phyloP scores from a whole-genome alignment of 2,329 filamentous ascomycete species.

The Ciborinia camelliae region DNA sequence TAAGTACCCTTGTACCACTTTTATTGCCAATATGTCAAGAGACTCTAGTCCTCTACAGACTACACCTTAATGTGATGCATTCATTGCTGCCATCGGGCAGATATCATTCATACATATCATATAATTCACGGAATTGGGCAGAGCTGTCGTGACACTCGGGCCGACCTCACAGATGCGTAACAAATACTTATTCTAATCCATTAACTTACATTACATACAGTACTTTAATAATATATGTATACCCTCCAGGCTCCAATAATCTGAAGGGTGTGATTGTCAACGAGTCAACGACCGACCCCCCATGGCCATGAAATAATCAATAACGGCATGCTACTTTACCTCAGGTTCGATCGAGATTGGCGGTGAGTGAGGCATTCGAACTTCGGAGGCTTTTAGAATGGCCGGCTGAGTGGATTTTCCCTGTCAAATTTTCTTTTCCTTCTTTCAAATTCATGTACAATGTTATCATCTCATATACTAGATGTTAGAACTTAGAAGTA shows the following conservation, averaged over 20 bases:
- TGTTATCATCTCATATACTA: slow-evolving; percentile 1
- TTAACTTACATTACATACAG: background rate
- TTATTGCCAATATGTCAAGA: slow-evolving; percentile 4
- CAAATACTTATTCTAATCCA: background rate
- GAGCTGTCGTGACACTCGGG: slow-evolving; percentile 15
- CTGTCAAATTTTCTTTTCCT: background rate
- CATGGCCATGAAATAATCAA: slow-evolving; percentile 1
- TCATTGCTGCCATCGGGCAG: slow-evolving; percentile 7
- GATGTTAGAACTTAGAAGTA: background rate
- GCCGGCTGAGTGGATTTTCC: slow-evolving; percentile 1
- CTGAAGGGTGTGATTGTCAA: background rate
- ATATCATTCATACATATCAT: slow-evolving; percentile 3
- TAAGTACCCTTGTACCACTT: background rate
- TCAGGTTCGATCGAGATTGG: slow-evolving; percentile 15
- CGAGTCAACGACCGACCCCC: too few species aligned
- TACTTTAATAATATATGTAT: slow-evolving; percentile 1
- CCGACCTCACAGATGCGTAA: slow-evolving; percentile 13
- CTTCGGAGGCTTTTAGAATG: slow-evolving; percentile 10
- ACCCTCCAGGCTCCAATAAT: slow-evolving; percentile 3
- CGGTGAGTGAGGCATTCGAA: slow-evolving; percentile 14
- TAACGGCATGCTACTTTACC: slow-evolving; percentile 13
- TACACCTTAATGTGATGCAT: background rate
- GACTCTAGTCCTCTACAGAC: too few species aligned
- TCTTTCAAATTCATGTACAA: slow-evolving; percentile 3
- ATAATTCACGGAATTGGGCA: slow-evolving; percentile 8